A percentile compares a stretch with the other conserved stretches of the same genome.
Evolutionary conservation across 345 rosid species (phyloP).

Genomic region (Arabis alpina): DNA sequence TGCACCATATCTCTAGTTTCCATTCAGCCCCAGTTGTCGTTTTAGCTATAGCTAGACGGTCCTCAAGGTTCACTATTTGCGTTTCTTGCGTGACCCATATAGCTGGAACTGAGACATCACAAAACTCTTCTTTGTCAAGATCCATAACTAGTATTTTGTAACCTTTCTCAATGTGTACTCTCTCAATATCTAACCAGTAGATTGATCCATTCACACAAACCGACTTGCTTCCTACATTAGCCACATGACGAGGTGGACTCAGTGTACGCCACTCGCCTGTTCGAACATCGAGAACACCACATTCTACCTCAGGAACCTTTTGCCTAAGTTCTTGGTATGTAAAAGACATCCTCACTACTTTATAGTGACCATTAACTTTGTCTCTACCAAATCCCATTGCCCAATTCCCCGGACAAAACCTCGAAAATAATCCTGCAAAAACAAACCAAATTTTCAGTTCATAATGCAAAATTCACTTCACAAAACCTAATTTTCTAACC

Average conservation of each 20-base stretch:
- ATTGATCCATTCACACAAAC: slow-evolving; percentile 8
- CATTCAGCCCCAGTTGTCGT: neutral
- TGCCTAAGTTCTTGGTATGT: too few species aligned
- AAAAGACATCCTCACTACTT: slow-evolving; percentile 22
- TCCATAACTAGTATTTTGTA: slow-evolving; percentile 6
- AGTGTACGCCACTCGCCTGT: slow-evolving; percentile 16
- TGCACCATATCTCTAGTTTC: slow-evolving; percentile 2
- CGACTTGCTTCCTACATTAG: neutral
- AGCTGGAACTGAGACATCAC: neutral
- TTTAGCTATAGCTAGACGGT: slow-evolving; percentile 7
- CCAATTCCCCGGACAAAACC: neutral
- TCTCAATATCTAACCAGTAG: too few species aligned
- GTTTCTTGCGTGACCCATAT: neutral
- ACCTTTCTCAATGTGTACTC: neutral
- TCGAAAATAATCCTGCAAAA: neutral
- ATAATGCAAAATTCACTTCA: too few species aligned
- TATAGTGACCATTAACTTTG: slow-evolving; percentile 1
- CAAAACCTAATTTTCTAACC: neutral
- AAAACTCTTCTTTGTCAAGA: slow-evolving; percentile 11
- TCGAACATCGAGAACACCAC: neutral
- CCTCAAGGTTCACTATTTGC: neutral
- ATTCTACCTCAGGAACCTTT: too few species aligned
- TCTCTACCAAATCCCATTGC: slow-evolving; percentile 23
- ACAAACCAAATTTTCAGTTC: too few species aligned
- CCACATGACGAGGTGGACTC: neutral